A percentile compares a stretch with the other conserved stretches of the same genome.
phyloP scores from a whole-genome alignment of 2,329 filamentous ascomycete genomes.

The Ceratocystis cubensis region DNA sequence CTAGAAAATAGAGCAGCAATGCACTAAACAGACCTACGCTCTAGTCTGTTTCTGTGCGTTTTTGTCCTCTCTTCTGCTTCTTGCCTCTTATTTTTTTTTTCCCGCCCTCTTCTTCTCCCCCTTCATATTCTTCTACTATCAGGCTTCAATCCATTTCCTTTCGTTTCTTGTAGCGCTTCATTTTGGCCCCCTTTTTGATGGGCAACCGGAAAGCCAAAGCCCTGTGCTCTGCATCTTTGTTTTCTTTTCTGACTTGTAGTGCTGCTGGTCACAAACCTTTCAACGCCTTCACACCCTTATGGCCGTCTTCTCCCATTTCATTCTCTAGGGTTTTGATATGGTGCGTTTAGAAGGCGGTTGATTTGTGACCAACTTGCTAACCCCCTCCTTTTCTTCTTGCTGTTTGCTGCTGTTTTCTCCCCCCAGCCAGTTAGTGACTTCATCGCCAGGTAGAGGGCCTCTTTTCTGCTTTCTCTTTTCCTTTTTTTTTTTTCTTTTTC shows the following conservation, averaged over 20 bases:
- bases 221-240: neutral
- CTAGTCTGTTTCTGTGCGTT: neutral
- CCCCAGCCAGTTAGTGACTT: neutral
- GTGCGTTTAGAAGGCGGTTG: neutral
- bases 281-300: neutral
- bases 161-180: neutral
- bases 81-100: neutral
- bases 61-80: neutral
- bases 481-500: constrained; percentile 10
- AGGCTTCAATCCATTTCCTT: neutral
- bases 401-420: neutral
- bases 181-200: neutral
- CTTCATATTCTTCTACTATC: neutral
- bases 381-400: neutral
- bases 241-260: neutral
- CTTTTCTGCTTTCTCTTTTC: constrained; percentile 5
- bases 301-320: neutral
- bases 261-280: neutral
- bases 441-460: constrained; percentile 2
- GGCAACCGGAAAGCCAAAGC: neutral
- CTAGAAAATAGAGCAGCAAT: too few species aligned
- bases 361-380: neutral
- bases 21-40: neutral
- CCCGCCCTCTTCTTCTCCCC: neutral
- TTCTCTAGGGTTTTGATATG: neutral